A percentile compares a stretch with the other conserved stretches of the same genome.
These are phyloP conservation scores for Primulina huaijiensis DNA, from an alignment of 257 asterid species.

Conservation along the genomic window DNA sequence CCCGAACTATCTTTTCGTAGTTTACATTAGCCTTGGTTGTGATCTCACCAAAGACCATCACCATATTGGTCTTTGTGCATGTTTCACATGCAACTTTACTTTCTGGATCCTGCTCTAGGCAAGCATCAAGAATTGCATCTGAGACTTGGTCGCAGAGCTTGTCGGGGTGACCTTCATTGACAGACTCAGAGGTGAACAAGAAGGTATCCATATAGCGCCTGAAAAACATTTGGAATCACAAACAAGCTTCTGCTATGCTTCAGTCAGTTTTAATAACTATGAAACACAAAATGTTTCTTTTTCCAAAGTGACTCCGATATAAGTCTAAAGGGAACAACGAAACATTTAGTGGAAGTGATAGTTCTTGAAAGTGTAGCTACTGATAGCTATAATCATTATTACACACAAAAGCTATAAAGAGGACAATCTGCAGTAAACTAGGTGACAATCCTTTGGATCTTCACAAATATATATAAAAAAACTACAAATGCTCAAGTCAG, in stretches of 20 bases:
- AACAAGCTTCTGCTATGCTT: constrained; percentile 3
- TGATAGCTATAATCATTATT: not conserved
- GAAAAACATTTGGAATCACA: constrained; percentile 8
- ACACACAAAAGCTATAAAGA: not conserved
- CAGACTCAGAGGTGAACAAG: constrained; percentile 62
- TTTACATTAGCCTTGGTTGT: constrained; percentile 59
- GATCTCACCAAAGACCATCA: constrained; percentile 68
- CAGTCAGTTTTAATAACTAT: not conserved
- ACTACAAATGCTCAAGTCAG: not conserved
- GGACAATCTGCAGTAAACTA: not conserved
- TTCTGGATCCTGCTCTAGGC: constrained; percentile 66
- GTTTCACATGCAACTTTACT: constrained; percentile 75
- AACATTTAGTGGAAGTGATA: too few relatives aligned
- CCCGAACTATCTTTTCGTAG: constrained; percentile 68
- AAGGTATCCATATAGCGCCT: constrained; percentile 47
- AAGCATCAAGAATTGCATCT: constrained; percentile 64
- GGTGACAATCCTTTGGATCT: not conserved
- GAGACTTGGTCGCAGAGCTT: constrained; percentile 76
- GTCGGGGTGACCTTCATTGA: constrained; percentile 71
- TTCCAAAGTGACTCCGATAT: too few relatives aligned
- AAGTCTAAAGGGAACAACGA: too few relatives aligned
- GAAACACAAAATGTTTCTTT: not conserved
- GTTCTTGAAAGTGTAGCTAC: not conserved
- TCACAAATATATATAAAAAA: not conserved
- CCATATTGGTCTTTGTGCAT: constrained; percentile 61